Base-by-base conservation (phyloP, 2,329 filamentous ascomycete species). In the Hortaea sp. region DNA sequence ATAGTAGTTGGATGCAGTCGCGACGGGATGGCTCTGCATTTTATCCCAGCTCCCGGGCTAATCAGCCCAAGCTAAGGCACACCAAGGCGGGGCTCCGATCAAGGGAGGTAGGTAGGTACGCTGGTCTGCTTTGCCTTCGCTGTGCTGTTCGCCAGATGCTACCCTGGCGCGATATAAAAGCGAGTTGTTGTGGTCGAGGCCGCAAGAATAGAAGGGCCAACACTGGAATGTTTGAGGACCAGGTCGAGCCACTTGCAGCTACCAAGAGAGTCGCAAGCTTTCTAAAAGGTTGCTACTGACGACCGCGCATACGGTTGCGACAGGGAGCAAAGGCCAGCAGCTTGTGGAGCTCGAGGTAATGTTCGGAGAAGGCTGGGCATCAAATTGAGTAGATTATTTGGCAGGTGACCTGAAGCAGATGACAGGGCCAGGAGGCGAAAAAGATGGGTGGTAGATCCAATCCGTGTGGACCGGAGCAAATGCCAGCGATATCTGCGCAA, bases 21-120 rank as follows among this genome's bases (percentile, higher is more conserved):
- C 54, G 50, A 57, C 51, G 43, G 51, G 57, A 46, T 56, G 59
- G 47, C 50, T 54, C 43, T 56, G 53, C 54, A 55, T 62, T 49
- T 49, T 58, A 9, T 35, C 39, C 10, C 39, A 43, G 42, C 37
- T 38, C 41, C 43, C 49, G 44, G 47, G 48, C 46, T 51, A 45
- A 20, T 50, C 44, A 50, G 46, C 48, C 52, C 49, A 54, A 56
- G 54, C 54, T 58, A 56, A 48, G 49, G 54, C 55, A 56, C n/a
- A 41, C 43, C 45, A 44, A 54, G 56, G 53, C 53, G 57, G 56
- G 56, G 56, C 51, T 39, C 13, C 13, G 37, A 39, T 39, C 37
- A 13, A 35, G 11, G 37, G 40, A 42, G 7, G 20, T 42, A 28
- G 29, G 20, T 42, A 42, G 44, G n/a, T n/a, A n/a, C n/a, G n/a